These are phyloP conservation scores for Phascolomyces articulosus DNA, from an alignment of 371 early-diverging fungal genomes.

Conservation along the genomic window DNA sequence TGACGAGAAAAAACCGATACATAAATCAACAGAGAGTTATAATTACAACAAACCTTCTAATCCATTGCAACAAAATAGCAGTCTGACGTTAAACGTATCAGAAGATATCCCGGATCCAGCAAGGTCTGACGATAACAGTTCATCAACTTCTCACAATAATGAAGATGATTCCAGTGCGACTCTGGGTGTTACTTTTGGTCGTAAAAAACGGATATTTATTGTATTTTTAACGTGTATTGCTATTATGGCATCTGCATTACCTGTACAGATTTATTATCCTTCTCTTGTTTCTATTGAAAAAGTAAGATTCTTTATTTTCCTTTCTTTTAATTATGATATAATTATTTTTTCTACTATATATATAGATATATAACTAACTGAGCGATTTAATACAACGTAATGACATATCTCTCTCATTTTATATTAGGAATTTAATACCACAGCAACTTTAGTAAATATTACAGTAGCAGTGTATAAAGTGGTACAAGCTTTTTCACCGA, in stretches of 20 bases:
- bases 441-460: constrained; percentile 15
- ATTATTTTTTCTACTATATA: no score
- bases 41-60: no score
- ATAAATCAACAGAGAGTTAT: no score
- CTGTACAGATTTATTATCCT: constrained; percentile 28
- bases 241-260: constrained; percentile 14
- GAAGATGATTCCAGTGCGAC: not conserved
- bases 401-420: not conserved
- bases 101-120: no score
- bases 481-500: constrained; percentile 23
- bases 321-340: not conserved
- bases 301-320: constrained; percentile 5
- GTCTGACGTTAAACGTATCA: no score
- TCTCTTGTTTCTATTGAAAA: constrained; percentile 21
- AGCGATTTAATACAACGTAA: no score
- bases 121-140: no score
- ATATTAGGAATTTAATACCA: constrained; percentile 19
- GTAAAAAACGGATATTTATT: not conserved
- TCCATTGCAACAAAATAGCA: no score
- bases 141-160: no score
- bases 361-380: no score
- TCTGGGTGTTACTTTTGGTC: not conserved
- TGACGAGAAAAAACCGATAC: no score
- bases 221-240: not conserved
- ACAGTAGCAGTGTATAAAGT: constrained; percentile 20